phyloP scores from a whole-genome alignment of 169 alveolate genomes.

The Plasmodium malariae region DNA sequence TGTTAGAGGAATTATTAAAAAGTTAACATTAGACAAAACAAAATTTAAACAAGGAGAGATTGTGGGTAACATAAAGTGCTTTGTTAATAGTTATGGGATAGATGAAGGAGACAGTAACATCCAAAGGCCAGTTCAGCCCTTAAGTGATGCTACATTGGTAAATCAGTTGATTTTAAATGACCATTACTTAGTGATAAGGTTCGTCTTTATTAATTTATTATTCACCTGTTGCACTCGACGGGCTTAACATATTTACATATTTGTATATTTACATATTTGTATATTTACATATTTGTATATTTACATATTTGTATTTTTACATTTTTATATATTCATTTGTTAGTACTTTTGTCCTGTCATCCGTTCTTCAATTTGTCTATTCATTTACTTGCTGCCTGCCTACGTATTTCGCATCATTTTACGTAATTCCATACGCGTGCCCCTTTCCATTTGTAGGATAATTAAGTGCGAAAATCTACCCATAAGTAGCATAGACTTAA shows the following conservation, averaged over 20 bases:
- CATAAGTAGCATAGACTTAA: slow-evolving; percentile 86
- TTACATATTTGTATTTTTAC: not conserved
- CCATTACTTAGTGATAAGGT: slow-evolving; percentile 80
- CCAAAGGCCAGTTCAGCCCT: slow-evolving; percentile 80
- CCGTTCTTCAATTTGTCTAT: slow-evolving; percentile 59
- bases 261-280: no score
- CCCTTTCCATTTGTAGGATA: slow-evolving; percentile 73
- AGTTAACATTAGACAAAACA: slow-evolving; percentile 81
- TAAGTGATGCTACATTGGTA: slow-evolving; percentile 81
- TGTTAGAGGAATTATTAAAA: slow-evolving; percentile 77
- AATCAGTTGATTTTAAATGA: slow-evolving; percentile 78
- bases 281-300: slow-evolving; percentile 57
- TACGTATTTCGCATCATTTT: no score
- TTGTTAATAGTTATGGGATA: slow-evolving; percentile 80
- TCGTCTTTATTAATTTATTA: slow-evolving; percentile 27
- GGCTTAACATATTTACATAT: no score
- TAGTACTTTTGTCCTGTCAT: not conserved
- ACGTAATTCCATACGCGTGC: no score
- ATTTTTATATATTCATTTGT: not conserved
- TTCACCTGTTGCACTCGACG: not conserved
- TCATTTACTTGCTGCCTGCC: slow-evolving; percentile 69
- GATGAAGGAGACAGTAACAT: slow-evolving; percentile 75
- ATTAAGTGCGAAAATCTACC: slow-evolving; percentile 88
- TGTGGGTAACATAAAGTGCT: slow-evolving; percentile 85
- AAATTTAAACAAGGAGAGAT: slow-evolving; percentile 85